Conservation (phyloP, 2,329 filamentous ascomycete species). For the Ophiostoma piceae region DNA sequence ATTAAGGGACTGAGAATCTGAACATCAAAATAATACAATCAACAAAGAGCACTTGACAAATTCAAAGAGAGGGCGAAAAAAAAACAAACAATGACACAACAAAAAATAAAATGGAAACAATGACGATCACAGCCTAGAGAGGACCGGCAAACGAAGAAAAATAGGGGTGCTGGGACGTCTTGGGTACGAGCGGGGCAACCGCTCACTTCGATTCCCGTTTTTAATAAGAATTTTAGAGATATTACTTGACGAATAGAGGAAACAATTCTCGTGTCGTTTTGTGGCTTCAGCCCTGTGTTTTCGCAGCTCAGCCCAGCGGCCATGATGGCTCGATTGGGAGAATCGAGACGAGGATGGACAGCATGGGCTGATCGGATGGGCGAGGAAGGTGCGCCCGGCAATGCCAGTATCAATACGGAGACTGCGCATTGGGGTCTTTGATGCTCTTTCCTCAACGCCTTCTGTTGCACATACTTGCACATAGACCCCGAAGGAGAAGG, state of each 20-base stretch:
- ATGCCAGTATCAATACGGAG: not conserved
- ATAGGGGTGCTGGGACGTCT: constrained; percentile 11
- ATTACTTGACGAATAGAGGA: too few species aligned
- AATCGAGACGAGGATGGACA: not conserved
- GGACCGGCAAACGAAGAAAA: constrained; percentile 15
- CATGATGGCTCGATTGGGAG: not conserved
- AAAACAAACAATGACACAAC: not conserved
- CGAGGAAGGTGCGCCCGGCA: constrained; percentile 2
- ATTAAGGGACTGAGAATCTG: not conserved
- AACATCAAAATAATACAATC: not conserved
- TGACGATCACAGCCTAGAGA: constrained; percentile 12
- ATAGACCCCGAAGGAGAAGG: constrained; percentile 18
- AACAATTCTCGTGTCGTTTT: not conserved
- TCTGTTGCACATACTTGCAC: constrained; percentile 9
- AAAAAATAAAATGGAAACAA: not conserved
- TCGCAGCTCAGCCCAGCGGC: constrained; percentile 1
- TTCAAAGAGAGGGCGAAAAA: not conserved
- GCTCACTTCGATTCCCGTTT: not conserved
- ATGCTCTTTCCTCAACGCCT: constrained; percentile 16
- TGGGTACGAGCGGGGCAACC: not conserved
- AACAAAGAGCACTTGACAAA: not conserved
- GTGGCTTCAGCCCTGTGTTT: constrained; percentile 13
- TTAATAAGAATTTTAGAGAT: not conserved
- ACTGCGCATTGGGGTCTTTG: not conserved
- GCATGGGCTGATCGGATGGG: not conserved